These are phyloP conservation scores for Colletotrichum siamense DNA, from an alignment of 2,329 filamentous ascomycete genomes.

Conservation along the genomic window DNA sequence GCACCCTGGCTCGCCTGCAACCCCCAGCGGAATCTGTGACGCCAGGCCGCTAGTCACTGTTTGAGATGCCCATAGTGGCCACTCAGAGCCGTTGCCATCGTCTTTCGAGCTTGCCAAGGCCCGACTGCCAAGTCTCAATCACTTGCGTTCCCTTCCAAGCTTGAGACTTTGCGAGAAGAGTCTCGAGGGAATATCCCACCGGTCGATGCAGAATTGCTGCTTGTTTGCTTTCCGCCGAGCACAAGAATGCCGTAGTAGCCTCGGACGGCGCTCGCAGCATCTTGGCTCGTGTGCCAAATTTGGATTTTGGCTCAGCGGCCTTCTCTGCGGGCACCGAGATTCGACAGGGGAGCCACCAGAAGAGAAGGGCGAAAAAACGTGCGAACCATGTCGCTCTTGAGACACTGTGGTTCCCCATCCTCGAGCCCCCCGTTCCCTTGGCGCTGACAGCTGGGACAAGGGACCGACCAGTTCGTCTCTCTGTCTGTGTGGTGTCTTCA, in stretches of 20 bases:
- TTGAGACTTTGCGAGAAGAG: not conserved
- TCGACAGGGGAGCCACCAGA: not conserved
- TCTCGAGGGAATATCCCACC: not conserved
- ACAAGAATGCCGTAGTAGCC: not conserved
- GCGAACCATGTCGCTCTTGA: slow-evolving; percentile 10
- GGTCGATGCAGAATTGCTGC: not conserved
- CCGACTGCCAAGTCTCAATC: slow-evolving; percentile 1
- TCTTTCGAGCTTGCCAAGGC: slow-evolving; percentile 8
- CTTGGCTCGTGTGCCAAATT: not conserved
- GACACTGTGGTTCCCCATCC: slow-evolving; percentile 12
- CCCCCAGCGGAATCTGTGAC: slow-evolving; percentile 11
- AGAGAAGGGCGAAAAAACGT: slow-evolving; percentile 1
- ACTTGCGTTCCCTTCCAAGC: not conserved
- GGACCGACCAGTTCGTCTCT: slow-evolving; percentile 5
- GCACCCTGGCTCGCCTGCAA: not conserved
- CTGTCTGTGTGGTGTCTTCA: not conserved
- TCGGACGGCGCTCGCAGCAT: not conserved
- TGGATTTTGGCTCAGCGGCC: slow-evolving; percentile 11
- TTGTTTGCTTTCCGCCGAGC: not conserved
- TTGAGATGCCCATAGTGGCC: slow-evolving; percentile 7
- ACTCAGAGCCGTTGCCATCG: not conserved
- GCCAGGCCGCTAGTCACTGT: slow-evolving; percentile 3
- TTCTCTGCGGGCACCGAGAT: not conserved
- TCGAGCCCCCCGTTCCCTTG: slow-evolving; percentile 2
- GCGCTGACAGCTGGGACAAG: slow-evolving; percentile 11